phyloP scores from a whole-genome alignment of 176 grass and related monocot genomes.

The Oryza nivara region DNA sequence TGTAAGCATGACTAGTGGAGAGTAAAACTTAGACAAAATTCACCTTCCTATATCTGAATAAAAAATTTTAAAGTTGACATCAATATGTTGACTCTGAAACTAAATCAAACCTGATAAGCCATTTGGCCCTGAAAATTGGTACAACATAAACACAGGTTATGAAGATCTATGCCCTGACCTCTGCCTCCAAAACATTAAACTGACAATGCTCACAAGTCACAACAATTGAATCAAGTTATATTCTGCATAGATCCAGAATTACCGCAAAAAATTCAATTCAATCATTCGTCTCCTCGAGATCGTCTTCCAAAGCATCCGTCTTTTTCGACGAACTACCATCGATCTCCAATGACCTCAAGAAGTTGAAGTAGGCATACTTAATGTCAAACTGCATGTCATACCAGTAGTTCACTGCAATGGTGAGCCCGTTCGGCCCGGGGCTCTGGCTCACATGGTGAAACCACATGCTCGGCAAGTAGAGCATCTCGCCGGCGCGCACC shows the following conservation, averaged over 20 bases:
- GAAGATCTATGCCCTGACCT: neutral
- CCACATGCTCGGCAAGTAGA: conserved; percentile 98
- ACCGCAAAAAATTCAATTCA: neutral
- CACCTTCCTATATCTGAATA: neutral
- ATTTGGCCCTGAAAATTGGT: conserved; percentile 19
- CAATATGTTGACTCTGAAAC: conserved; percentile 16
- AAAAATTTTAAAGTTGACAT: neutral
- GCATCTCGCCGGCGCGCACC: conserved; percentile 87
- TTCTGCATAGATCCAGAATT: neutral
- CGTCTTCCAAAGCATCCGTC: conserved; percentile 20
- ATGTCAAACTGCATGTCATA: conserved; percentile 99
- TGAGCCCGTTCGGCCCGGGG: conserved; percentile 68
- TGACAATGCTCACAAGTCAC: neutral
- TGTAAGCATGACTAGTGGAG: neutral
- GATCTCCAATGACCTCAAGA: conserved; percentile 62
- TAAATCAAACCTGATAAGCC: neutral
- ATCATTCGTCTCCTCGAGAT: neutral
- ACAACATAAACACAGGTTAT: neutral
- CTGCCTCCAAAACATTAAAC: neutral
- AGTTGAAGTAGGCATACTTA: conserved; percentile 94
- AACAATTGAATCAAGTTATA: neutral
- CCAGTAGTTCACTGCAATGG: conserved; percentile 98
- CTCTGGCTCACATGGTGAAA: conserved; percentile 96
- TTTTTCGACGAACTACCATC: neutral
- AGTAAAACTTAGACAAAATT: neutral